Base-by-base conservation (phyloP, 305 asterid species). In the Ajuga reptans region DNA sequence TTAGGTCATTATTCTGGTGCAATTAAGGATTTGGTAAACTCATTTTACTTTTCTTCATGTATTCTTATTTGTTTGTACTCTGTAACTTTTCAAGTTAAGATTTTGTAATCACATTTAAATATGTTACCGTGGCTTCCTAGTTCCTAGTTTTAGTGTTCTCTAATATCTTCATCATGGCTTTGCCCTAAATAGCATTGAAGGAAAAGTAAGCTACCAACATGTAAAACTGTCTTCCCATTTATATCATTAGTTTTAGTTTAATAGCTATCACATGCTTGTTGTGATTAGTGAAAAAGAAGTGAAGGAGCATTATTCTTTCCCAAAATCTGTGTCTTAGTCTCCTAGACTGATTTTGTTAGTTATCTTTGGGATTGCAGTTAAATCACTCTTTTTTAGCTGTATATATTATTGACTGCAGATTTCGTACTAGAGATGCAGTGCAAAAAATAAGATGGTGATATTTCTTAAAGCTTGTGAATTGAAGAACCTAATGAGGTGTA, bases 21-120 rank as follows among this genome's bases (percentile, higher is more conserved):
- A 73, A 72, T 89, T 42, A 53, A 7, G 64, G 81, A 86, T 55
- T 64, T 89, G 99, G 99, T 93, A 91, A 77, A 42, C 66, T 64
- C 41, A 34, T 59, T 36, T 71, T 72, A 8, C 46, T 63, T 45
- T 29, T 49, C 65, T 62, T 45, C 54, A 50, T 53, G 37, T 64
- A 8, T 57, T 49, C 12, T 72, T 72, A 49, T 39, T 64, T 58
- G 56, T 66, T 54, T 56, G 14, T 53, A 47, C 58, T 11, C 45
- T 11, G 6, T 37, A 29, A 59, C 33, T 45, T 34, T 6, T 46
- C 17, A 37, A 10, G 46, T 37, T 69, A 57, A 71, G 27, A 11
- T 59, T 33, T 46, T 24, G 24, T 54, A 33, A 51, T 72, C 16
- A 60, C 47, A 60, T 52, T 53, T 59, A 43, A 41, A 37, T 53